Conservation (phyloP, 2,329 filamentous ascomycete species). For the Neurospora sp. region DNA sequence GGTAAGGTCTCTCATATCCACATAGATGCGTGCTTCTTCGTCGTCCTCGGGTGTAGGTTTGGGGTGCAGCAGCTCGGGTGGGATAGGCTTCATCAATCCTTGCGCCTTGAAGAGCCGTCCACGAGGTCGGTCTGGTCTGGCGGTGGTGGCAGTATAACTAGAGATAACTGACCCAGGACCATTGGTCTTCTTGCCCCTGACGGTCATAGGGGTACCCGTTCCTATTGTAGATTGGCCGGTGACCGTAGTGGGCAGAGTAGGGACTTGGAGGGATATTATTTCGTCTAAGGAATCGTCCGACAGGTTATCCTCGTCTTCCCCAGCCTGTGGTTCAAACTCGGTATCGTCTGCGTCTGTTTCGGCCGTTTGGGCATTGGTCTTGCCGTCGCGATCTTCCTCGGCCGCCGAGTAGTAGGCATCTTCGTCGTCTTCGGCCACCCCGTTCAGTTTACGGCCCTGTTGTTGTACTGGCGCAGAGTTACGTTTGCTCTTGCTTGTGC, state of each 20-base stretch:
- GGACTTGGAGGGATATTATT: constrained; percentile 80
- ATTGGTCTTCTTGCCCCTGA: constrained; percentile 54
- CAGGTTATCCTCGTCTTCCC: constrained; percentile 62
- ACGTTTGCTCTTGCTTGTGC: constrained; percentile 42
- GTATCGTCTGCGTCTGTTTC: constrained; percentile 44
- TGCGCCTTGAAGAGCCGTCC: constrained; percentile 80
- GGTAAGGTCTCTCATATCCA: constrained; percentile 75
- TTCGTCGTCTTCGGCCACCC: constrained; percentile 49
- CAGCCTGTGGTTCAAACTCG: constrained; percentile 54
- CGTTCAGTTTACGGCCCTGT: constrained; percentile 45
- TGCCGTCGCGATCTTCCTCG: constrained; percentile 55
- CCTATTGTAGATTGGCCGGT: constrained; percentile 71
- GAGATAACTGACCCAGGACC: constrained; percentile 88
- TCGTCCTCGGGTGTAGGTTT: constrained; percentile 70
- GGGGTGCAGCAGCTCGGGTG: constrained; percentile 73
- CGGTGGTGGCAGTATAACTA: constrained; percentile 74
- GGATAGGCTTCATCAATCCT: constrained; percentile 60
- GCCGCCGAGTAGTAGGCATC: constrained; percentile 90
- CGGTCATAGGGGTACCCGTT: constrained; percentile 68
- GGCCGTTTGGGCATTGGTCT: constrained; percentile 47
- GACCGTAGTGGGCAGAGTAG: constrained; percentile 64
- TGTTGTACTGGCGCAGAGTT: constrained; percentile 32
- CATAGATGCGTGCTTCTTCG: constrained; percentile 80
- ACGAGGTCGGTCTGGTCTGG: constrained; percentile 58
- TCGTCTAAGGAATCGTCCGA: constrained; percentile 91